phyloP scores from a whole-genome alignment of 2,329 filamentous ascomycete species.

The Simplicillium sp. region DNA sequence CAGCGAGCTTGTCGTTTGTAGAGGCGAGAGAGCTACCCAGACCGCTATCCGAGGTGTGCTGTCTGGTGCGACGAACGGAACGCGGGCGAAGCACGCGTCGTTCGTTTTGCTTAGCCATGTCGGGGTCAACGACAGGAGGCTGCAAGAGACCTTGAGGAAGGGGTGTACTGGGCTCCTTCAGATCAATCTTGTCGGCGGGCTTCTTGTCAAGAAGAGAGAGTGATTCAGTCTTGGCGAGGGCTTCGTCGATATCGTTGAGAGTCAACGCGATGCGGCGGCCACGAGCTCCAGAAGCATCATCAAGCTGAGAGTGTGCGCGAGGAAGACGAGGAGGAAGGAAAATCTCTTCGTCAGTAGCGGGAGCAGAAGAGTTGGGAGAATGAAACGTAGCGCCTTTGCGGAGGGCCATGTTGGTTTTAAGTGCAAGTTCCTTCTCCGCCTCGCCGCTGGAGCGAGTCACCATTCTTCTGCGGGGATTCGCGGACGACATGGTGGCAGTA shows the following conservation, averaged over 20 bases:
- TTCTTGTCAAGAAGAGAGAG: constrained; percentile 27
- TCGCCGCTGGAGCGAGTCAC: constrained; percentile 33
- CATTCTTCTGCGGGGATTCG: constrained; percentile 27
- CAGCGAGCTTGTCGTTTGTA: constrained; percentile 39
- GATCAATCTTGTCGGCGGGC: constrained; percentile 16
- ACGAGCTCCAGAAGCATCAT: constrained; percentile 63
- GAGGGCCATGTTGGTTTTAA: constrained; percentile 50
- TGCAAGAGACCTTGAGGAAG: constrained; percentile 51
- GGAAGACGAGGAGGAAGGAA: constrained; percentile 47
- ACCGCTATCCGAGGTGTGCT: constrained; percentile 78
- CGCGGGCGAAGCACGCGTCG: constrained; percentile 44
- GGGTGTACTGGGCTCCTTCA: constrained; percentile 48
- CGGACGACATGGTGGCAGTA: constrained; percentile 34
- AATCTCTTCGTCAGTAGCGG: constrained; percentile 25
- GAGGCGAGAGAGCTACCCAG: constrained; percentile 74
- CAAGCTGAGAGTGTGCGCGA: constrained; percentile 60
- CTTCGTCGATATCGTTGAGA: constrained; percentile 55
- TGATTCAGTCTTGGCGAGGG: constrained; percentile 38
- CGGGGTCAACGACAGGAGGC: constrained; percentile 41
- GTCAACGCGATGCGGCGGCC: constrained; percentile 59
- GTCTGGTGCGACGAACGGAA: constrained; percentile 45
- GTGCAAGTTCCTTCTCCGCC: constrained; percentile 29
- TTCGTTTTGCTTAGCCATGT: constrained; percentile 34
- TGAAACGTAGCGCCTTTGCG: constrained; percentile 63
- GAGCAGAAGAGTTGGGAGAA: constrained; percentile 30